Evolutionary conservation across 345 rosid species (phyloP).

Genomic region (Theobroma cacao): DNA sequence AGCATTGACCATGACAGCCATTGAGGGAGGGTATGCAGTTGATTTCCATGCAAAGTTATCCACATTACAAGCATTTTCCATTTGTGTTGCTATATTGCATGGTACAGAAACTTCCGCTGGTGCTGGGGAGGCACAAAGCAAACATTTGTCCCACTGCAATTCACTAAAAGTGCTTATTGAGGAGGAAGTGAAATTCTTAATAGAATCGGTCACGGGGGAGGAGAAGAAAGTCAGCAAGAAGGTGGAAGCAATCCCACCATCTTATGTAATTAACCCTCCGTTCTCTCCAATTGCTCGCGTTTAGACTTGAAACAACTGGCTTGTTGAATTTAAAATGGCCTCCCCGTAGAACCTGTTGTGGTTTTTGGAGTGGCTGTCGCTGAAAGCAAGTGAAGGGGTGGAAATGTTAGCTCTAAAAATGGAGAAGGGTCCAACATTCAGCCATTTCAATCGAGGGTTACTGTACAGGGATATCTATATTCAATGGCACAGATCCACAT

Average conservation of each 20-base stretch:
- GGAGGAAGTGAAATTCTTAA: conserved; percentile 66
- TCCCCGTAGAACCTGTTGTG: neutral
- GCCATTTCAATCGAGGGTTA: neutral
- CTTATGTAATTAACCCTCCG: conserved; percentile 74
- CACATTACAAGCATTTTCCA: conserved; percentile 84
- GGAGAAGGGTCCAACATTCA: neutral
- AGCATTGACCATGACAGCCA: conserved; percentile 53
- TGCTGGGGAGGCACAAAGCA: conserved; percentile 26
- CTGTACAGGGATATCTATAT: neutral
- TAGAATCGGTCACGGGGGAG: conserved; percentile 59
- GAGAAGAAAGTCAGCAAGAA: conserved; percentile 44
- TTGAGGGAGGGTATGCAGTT: conserved; percentile 68
- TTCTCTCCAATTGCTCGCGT: conserved; percentile 90
- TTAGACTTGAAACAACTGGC: conserved; percentile 24
- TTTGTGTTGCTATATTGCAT: conserved; percentile 76
- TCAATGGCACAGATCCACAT: neutral
- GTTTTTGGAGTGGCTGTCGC: neutral
- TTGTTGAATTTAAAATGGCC: neutral
- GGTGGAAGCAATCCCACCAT: conserved; percentile 42
- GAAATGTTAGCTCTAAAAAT: neutral
- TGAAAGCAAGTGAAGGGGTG: conserved; percentile 2
- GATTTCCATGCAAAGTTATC: conserved; percentile 90
- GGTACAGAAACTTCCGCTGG: conserved; percentile 35
- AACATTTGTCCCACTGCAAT: conserved; percentile 39
- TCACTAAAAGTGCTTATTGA: conserved; percentile 65